Base-by-base conservation (phyloP, 352 stramenopile species). In the Aphanomyces euteiches region DNA sequence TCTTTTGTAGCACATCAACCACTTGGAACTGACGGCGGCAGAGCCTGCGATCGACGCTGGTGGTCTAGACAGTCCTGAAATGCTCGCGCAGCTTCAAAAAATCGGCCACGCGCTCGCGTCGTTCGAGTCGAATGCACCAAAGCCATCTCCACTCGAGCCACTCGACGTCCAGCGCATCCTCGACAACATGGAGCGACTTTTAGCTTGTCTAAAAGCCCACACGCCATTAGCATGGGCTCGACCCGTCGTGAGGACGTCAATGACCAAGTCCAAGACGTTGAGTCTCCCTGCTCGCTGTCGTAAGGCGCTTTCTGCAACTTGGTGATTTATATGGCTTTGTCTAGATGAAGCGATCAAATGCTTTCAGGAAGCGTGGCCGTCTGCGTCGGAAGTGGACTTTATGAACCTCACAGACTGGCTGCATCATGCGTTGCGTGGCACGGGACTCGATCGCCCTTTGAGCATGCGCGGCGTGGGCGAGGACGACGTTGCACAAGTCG, bases 391-490 rank as follows among this genome's bases (percentile, higher is more conserved):
- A 61, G 54, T 5, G 28, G 54, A 61, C 28, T 61, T 61, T 41
- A 61, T 61, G 54, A 37, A 61, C 21, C 13, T 61, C 17, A 61
- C 54, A 6, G 54, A 61, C 34, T 61, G 54, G 54, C 54, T 61
- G 6, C 54, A 61, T 17, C 19, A 40, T 43, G 54, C 54, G 15
- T 39, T 61, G 39, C 54, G 54, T n/a, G 54, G 54, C 54, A 61
- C 54, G 54, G 54, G 54, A 37, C n/a, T 61, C 28, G 10, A 61
- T 12, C 54, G 54, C 13, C 54, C 54, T 3, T 37, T 37, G 39
- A 28, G n/a, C 54, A 61, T 61, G 54, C 54, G 54, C 54, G 37
- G 37, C 28, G 17, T 61, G 1, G 19, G 17, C 1, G 15, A 61
- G n/a, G 54, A 61, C 0, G 43, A 12, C n/a, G 54, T 41, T 7